A percentile compares a stretch with the other conserved stretches of the same genome.
These are phyloP conservation scores for Phytophthora pseudosyringae DNA, from an alignment of 352 stramenopile species.

Conservation along the genomic window DNA sequence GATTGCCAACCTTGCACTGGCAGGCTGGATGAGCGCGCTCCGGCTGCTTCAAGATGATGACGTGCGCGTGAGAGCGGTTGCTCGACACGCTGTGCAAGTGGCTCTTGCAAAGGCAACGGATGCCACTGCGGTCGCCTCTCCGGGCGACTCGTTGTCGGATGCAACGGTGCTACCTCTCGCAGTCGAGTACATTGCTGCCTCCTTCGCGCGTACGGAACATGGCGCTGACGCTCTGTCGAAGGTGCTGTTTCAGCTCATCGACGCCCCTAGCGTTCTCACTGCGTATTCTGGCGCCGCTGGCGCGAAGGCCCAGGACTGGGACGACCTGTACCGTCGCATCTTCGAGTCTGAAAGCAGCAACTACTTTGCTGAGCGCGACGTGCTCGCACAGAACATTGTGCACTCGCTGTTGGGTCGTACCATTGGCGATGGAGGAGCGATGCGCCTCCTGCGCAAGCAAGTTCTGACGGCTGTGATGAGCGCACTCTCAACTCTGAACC, in stretches of 20 bases:
- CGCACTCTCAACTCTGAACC: slow-evolving; percentile 39
- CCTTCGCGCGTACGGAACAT: slow-evolving; percentile 39
- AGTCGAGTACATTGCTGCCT: slow-evolving; percentile 53
- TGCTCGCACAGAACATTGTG: slow-evolving; percentile 65
- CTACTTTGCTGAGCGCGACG: slow-evolving; percentile 72
- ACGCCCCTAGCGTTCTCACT: slow-evolving; percentile 46
- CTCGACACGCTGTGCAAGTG: slow-evolving; percentile 43
- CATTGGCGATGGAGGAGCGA: slow-evolving; percentile 17
- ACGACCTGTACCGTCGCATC: slow-evolving; percentile 70
- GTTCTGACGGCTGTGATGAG: slow-evolving; percentile 36
- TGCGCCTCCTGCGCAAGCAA: slow-evolving; percentile 31
- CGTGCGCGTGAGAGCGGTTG: slow-evolving; percentile 32
- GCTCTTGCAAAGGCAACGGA: slow-evolving; percentile 28
- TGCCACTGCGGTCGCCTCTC: not conserved
- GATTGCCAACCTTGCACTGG: slow-evolving; percentile 39
- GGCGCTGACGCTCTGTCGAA: slow-evolving; percentile 35
- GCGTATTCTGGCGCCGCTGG: slow-evolving; percentile 50
- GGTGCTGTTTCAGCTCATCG: slow-evolving; percentile 47
- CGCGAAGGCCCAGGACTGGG: slow-evolving; percentile 52
- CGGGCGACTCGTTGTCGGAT: slow-evolving; percentile 45
- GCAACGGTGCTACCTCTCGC: slow-evolving; percentile 60
- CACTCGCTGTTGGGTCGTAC: slow-evolving; percentile 46
- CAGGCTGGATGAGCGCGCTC: slow-evolving; percentile 66
- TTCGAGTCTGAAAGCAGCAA: slow-evolving; percentile 86
- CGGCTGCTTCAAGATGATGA: slow-evolving; percentile 79